These are phyloP conservation scores for Russula dissimulans DNA, from an alignment of 768 basidiomycete genomes.

Conservation along the genomic window DNA sequence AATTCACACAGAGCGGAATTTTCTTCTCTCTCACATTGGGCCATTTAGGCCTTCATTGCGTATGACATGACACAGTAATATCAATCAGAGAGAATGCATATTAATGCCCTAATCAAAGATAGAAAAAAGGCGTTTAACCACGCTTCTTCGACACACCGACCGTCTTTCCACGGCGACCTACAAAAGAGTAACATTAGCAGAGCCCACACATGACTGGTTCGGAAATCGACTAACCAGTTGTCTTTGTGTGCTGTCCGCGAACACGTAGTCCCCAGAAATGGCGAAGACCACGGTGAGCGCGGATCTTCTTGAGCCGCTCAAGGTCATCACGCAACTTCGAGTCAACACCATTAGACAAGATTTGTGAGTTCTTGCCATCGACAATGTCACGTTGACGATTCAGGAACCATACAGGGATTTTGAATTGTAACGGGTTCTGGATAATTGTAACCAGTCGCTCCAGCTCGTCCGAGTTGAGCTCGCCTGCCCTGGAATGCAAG, in stretches of 20 bases:
- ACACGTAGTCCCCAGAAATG: constrained; percentile 95
- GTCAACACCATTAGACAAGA: constrained; percentile 93
- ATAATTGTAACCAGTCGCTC: constrained; percentile 99
- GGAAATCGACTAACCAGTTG: constrained; percentile 58
- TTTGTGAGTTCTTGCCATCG: constrained; percentile 94
- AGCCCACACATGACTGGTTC: neutral
- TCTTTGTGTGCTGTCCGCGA: constrained; percentile 98
- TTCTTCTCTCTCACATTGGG: neutral
- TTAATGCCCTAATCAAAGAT: neutral
- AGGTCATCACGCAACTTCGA: constrained; percentile 97
- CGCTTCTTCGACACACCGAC: constrained; percentile 95
- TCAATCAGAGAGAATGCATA: neutral
- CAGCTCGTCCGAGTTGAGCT: constrained; percentile 98
- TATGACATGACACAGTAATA: neutral
- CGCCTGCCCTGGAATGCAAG: constrained; percentile 66
- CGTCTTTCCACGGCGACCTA: constrained; percentile 92
- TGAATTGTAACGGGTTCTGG: constrained; percentile 99
- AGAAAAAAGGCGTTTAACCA: constrained; percentile 31
- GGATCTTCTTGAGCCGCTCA: constrained; percentile 98
- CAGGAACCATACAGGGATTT: constrained; percentile 98
- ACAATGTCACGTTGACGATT: constrained; percentile 98
- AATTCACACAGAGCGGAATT: neutral
- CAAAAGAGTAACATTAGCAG: neutral
- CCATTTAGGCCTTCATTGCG: neutral
- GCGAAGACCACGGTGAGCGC: constrained; percentile 88